phyloP scores from a whole-genome alignment of 352 stramenopile species.

The Aphanomyces astaci region DNA sequence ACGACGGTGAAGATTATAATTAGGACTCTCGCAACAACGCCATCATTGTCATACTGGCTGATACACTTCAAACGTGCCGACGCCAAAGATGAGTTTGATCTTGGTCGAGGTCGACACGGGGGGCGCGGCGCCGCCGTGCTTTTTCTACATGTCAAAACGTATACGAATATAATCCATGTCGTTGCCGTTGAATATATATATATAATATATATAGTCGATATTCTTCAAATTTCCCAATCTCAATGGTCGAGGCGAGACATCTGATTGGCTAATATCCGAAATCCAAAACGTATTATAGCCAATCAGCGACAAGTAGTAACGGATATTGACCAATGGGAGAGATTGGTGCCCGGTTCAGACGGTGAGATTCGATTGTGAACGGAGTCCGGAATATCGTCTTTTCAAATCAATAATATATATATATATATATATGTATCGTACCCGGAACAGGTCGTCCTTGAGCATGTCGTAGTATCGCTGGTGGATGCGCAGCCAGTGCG shows the following conservation, averaged over 20 bases:
- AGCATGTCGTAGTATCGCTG: conserved; percentile 62
- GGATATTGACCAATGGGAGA: too few species aligned
- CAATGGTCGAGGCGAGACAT: background rate
- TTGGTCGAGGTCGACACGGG: conserved; percentile 42
- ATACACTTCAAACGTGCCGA: conserved; percentile 54
- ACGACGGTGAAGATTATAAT: too few species aligned
- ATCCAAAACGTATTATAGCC: too few species aligned
- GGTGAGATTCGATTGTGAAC: too few species aligned
- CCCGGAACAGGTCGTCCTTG: conserved; percentile 60
- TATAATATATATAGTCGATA: too few species aligned
- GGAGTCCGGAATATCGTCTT: too few species aligned
- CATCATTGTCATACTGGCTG: conserved; percentile 33
- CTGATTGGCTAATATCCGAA: background rate
- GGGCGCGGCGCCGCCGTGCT: conserved; percentile 57
- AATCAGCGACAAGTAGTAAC: conserved; percentile 14
- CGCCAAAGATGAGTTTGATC: conserved; percentile 61
- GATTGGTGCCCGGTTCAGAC: too few species aligned
- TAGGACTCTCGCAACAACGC: too few species aligned
- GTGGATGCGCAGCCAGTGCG: conserved; percentile 72
- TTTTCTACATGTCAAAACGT: conserved; percentile 31
- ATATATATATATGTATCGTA: too few species aligned
- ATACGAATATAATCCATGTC: background rate
- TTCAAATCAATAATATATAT: too few species aligned
- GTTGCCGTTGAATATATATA: too few species aligned
- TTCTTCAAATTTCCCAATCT: too few species aligned